Evolutionary conservation across 1,284 basidiomycete genomes (phyloP).

Genomic region (Chalciporus piperatoides): DNA sequence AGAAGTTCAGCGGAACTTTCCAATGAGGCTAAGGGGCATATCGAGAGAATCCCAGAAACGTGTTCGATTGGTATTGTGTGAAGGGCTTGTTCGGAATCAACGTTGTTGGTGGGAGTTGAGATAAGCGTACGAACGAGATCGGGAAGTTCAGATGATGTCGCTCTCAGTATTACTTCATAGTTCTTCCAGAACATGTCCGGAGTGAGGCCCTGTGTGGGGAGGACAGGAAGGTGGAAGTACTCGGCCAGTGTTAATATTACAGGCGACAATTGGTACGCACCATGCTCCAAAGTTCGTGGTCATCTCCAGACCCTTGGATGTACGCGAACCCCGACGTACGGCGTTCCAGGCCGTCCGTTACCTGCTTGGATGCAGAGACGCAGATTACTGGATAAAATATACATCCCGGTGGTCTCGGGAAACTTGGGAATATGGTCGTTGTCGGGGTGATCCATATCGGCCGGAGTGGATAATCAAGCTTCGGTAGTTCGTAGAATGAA

Average conservation of each 20-base stretch:
- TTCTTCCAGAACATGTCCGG: conserved; percentile 73
- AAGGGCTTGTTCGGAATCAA: background rate
- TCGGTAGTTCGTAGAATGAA: conserved; percentile 51
- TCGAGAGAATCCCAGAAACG: conserved; percentile 37
- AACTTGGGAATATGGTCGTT: conserved; percentile 42
- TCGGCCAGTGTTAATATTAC: background rate
- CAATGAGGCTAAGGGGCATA: conserved; percentile 36
- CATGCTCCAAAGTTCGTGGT: conserved; percentile 84
- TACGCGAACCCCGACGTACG: conserved; percentile 67
- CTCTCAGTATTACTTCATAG: conserved; percentile 45
- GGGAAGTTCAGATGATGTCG: conserved; percentile 46
- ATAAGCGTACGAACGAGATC: conserved; percentile 47
- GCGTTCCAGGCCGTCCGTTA: conserved; percentile 54
- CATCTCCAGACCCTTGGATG: conserved; percentile 87
- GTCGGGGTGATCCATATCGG: conserved; percentile 70
- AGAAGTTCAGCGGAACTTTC: conserved; percentile 3
- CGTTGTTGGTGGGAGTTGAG: conserved; percentile 6
- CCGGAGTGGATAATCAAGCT: conserved; percentile 49
- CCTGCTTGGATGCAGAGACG: conserved; percentile 71
- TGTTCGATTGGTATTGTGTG: conserved; percentile 32
- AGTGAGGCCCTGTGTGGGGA: conserved; percentile 55
- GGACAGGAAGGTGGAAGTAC: background rate
- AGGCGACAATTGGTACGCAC: conserved; percentile 37
- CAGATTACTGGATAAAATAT: conserved; percentile 68
- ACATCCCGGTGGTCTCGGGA: conserved; percentile 24